Evolutionary conservation across 495 filamentous ascomycete species (phyloP), one percentile per base, ranked within the genome.

Genomic region (Penicillium silybi): DNA sequence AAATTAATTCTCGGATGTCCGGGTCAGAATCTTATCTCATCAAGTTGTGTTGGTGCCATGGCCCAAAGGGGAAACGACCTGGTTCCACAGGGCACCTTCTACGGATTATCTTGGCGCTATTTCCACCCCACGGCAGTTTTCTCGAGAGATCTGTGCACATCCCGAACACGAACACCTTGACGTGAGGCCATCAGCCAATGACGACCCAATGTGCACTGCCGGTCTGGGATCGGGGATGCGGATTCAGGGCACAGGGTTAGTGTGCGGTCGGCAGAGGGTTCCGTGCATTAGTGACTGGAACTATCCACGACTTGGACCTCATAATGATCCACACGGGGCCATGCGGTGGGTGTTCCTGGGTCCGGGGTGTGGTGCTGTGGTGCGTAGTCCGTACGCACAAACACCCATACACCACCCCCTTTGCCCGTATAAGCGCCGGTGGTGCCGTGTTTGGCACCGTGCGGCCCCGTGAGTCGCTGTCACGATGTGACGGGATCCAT

Each of bases 381-480:
- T 34, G n/a, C 20, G 29, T 32, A 10, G 26, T 32, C 29, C 13
- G 9, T 2, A 23, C 22, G 22, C 22, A 23, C 22, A n/a, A n/a
- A n/a, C n/a, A n/a, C n/a, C n/a, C n/a, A n/a, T n/a, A n/a, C 22
- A 2, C 43, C 27, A 32, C 34, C 41, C 49, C 49, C 48, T 27
- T 19, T n/a, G 39, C 49, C 27, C 41, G 32, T 38, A 55, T 59
- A 59, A 59, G 57, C 57, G 57, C 57, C 54, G 44, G 46, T 45
- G 37, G 53, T 53, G 57, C 54, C 51, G 35, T 55, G 49, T 62
- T 62, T 53, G 56, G 51, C 52, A 43, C 38, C 35, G 29, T 50
- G 52, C 48, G 45, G 49, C 44, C 43, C 29, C 51, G 38, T 52
- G 55, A 58, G 52, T 54, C 44, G 50, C 50, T 46, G 35, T 43